phyloP scores from a whole-genome alignment of 805 yeast genomes.

The Suhomyces canberraensis region DNA sequence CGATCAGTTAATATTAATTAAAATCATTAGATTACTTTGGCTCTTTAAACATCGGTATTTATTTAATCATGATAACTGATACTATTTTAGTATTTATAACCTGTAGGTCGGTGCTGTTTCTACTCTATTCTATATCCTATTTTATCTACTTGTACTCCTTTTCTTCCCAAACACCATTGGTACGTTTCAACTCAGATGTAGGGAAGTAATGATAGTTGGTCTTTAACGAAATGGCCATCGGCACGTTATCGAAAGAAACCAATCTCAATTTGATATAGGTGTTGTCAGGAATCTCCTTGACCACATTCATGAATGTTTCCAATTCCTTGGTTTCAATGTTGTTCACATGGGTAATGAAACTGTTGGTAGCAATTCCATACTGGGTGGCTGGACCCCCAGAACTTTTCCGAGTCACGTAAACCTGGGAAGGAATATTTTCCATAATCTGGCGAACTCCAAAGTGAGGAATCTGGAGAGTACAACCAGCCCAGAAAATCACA shows the following conservation, averaged over 20 bases:
- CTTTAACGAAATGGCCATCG: constrained; percentile 80
- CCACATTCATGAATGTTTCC: constrained; percentile 61
- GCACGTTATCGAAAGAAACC: constrained; percentile 82
- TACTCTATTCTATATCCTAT: too few relatives aligned
- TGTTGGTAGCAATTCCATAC: constrained; percentile 73
- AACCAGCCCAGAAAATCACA: constrained; percentile 80
- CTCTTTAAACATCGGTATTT: too few relatives aligned
- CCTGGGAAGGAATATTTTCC: constrained; percentile 72
- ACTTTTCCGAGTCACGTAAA: constrained; percentile 73
- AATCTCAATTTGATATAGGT: constrained; percentile 78
- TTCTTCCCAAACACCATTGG: constrained; percentile 46
- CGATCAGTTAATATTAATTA: too few relatives aligned
- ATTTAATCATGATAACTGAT: too few relatives aligned
- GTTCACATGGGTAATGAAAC: constrained; percentile 86
- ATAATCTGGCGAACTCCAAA: constrained; percentile 86
- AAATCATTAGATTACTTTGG: too few relatives aligned
- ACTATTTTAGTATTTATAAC: too few relatives aligned
- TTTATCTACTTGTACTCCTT: constrained; percentile 27
- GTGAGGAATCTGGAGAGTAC: constrained; percentile 82
- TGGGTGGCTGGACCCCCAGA: constrained; percentile 86
- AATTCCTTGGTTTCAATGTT: constrained; percentile 70
- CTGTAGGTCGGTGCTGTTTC: too few relatives aligned
- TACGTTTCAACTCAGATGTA: constrained; percentile 56
- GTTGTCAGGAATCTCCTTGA: constrained; percentile 70
- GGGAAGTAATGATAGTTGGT: constrained; percentile 89